phyloP scores from a whole-genome alignment of 352 stramenopile genomes.

The Saprolegnia parasitica region DNA sequence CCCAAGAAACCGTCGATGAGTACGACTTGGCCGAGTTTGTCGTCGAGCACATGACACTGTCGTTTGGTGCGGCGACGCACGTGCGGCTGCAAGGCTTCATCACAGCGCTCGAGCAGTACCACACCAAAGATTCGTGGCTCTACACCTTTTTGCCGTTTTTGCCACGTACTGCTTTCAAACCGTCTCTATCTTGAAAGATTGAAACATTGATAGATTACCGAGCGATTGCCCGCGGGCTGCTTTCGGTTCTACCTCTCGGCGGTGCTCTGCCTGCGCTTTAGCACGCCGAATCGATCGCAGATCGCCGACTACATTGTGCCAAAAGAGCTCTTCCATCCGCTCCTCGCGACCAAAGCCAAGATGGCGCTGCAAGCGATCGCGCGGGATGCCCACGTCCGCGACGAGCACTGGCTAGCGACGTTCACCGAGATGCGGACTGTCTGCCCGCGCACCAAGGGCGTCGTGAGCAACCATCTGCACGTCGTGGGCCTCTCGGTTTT shows the following conservation, averaged over 20 bases:
- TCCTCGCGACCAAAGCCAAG: constrained; percentile 15
- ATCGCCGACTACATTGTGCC: constrained; percentile 18
- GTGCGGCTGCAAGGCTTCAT: constrained; percentile 19
- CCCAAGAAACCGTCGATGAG: neutral
- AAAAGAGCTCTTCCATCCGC: constrained; percentile 8
- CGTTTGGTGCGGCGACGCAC: neutral
- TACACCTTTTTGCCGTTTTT: constrained; percentile 26
- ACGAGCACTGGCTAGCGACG: constrained; percentile 12
- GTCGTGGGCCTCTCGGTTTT: constrained; percentile 20
- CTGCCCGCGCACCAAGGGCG: constrained; percentile 20
- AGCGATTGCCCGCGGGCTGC: constrained; percentile 8
- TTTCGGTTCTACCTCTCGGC: constrained; percentile 26
- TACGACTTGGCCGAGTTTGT: constrained; percentile 24
- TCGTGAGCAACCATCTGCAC: constrained; percentile 5
- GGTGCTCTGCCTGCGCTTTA: constrained; percentile 14
- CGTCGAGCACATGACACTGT: constrained; percentile 3
- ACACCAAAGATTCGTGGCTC: constrained; percentile 20
- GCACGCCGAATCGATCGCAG: constrained; percentile 15
- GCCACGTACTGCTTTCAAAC: constrained; percentile 5
- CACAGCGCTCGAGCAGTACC: constrained; percentile 24
- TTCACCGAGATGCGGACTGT: constrained; percentile 10
- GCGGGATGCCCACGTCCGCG: constrained; percentile 8
- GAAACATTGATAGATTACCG: constrained; percentile 1
- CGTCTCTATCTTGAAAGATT: neutral
- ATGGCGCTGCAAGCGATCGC: constrained; percentile 21